These are phyloP conservation scores for Phylloboletellus chloephorus DNA, from an alignment of 1,284 basidiomycete species.

Conservation along the genomic window DNA sequence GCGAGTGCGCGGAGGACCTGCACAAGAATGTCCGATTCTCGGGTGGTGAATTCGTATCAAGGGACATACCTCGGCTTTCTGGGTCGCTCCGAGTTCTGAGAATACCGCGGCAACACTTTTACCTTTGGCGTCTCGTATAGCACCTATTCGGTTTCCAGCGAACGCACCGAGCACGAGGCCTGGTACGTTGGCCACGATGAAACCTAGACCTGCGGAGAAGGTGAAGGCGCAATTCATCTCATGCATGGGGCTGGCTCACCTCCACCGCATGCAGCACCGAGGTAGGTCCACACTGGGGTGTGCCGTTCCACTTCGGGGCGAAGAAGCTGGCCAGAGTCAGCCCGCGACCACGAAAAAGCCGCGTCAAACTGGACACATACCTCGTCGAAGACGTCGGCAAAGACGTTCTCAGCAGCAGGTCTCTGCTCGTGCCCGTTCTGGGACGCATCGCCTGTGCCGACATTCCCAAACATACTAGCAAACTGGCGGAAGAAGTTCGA, in stretches of 20 bases:
- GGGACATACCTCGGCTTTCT: constrained; percentile 77
- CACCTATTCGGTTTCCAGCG: constrained; percentile 82
- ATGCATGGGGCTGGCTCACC: constrained; percentile 15
- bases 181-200: constrained; percentile 85
- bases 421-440: constrained; percentile 37
- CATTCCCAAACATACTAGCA: constrained; percentile 56
- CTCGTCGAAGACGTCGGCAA: constrained; percentile 88
- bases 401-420: constrained; percentile 77
- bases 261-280: constrained; percentile 63
- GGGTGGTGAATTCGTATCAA: not conserved
- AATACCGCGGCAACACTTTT: constrained; percentile 93
- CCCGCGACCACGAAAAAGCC: not conserved
- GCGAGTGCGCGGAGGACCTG: constrained; percentile 86
- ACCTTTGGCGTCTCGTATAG: constrained; percentile 87
- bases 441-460: constrained; percentile 29
- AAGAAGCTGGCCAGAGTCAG: constrained; percentile 46
- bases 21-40: constrained; percentile 13
- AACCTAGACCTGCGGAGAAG: constrained; percentile 59
- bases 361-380: constrained; percentile 36
- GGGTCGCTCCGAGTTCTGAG: constrained; percentile 63
- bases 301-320: constrained; percentile 71
- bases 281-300: constrained; percentile 69
- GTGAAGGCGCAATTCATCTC: constrained; percentile 10
- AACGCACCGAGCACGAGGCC: constrained; percentile 75
- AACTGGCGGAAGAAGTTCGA: constrained; percentile 77